These are phyloP conservation scores for Trypanosoma avium DNA, from an alignment of 208 protist species.

Conservation along the genomic window DNA sequence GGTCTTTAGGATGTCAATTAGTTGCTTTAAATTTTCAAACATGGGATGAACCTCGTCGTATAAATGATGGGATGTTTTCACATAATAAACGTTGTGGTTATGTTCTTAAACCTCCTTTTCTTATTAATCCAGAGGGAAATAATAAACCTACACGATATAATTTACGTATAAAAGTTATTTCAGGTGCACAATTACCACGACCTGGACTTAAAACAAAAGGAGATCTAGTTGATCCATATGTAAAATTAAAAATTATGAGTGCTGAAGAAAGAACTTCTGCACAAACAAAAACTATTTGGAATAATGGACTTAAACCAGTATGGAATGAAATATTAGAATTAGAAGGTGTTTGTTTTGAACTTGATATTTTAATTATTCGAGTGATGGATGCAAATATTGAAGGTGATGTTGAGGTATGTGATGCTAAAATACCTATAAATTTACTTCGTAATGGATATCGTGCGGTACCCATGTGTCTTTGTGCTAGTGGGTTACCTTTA, in stretches of 20 bases:
- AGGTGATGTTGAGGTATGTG: conserved; percentile 45
- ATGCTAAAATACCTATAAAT: conserved; percentile 39
- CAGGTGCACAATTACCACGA: conserved; percentile 11
- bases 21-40: conserved; percentile 72
- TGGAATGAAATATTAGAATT: conserved; percentile 47
- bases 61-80: conserved; percentile 64
- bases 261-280: not conserved
- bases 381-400: conserved; percentile 56
- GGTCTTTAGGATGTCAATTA: conserved; percentile 50
- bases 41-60: conserved; percentile 5
- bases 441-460: conserved; percentile 45
- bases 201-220: conserved; percentile 8
- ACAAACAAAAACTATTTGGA: conserved; percentile 17
- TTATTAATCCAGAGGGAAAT: conserved; percentile 9
- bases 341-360: conserved; percentile 35
- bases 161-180: conserved; percentile 16
- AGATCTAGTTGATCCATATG: conserved; percentile 34
- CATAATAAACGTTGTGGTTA: conserved; percentile 81
- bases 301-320: conserved; percentile 44
- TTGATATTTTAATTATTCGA: conserved; percentile 51
- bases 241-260: conserved; percentile 13
- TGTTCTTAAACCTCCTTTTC: conserved; percentile 72
- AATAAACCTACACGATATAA: not conserved
- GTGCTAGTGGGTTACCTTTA: conserved; percentile 37
- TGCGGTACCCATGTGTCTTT: conserved; percentile 55